These are phyloP conservation scores for Polytrichum commune DNA, from an alignment of 225 moss, liverwort and hornwort genomes.

Conservation along the genomic window DNA sequence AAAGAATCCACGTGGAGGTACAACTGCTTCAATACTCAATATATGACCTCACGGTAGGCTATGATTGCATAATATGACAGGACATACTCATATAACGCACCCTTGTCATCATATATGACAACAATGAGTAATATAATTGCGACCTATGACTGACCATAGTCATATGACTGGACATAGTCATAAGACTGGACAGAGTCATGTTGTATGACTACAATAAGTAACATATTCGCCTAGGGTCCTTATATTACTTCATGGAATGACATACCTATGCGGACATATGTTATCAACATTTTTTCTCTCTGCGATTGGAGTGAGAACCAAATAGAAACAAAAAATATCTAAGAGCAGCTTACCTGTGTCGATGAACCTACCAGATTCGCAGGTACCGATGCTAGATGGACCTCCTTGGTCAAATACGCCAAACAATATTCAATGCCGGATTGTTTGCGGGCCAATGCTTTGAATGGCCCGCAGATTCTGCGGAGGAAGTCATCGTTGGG, in stretches of 20 bases:
- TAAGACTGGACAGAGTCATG: neutral
- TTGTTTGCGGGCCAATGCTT: neutral
- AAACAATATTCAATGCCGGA: neutral
- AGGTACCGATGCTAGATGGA: neutral
- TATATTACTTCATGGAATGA: neutral
- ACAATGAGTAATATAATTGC: no score
- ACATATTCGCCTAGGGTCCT: neutral
- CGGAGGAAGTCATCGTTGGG: neutral
- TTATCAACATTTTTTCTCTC: no score
- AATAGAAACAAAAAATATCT: no score
- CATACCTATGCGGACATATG: neutral
- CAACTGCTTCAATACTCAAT: no score
- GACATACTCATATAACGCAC: no score
- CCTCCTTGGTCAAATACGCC: neutral
- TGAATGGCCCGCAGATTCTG: neutral
- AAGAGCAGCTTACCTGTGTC: neutral
- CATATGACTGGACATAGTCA: neutral
- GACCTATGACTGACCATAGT: no score
- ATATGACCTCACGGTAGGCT: no score
- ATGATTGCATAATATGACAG: no score
- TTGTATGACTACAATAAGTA: neutral
- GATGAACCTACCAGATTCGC: neutral
- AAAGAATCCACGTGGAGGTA: neutral
- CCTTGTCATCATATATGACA: no score
- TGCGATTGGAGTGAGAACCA: no score